Conservation (phyloP, 192 early-diverging fungal species). For the Backusella liffmaniae region DNA sequence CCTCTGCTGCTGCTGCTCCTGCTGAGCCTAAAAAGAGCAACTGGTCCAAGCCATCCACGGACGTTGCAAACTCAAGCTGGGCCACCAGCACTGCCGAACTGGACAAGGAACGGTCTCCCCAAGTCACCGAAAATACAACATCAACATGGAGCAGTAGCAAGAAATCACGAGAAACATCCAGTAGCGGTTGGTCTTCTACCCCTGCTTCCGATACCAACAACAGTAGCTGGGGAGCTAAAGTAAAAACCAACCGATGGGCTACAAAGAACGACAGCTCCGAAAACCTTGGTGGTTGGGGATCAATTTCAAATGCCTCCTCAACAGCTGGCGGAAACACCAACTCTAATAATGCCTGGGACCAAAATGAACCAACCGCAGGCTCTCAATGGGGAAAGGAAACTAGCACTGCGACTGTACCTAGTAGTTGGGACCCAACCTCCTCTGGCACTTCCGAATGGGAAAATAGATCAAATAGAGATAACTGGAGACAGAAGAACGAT, state of each 20-base stretch:
- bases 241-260: neutral
- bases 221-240: neutral
- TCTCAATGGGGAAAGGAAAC: neutral
- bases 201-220: neutral
- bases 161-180: neutral
- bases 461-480: neutral
- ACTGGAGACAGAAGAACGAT: neutral
- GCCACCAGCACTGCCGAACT: neutral
- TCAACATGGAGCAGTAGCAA: neutral
- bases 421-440: neutral
- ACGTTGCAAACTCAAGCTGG: neutral
- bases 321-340: neutral
- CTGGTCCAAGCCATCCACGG: neutral
- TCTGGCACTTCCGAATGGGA: neutral
- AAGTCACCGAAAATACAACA: neutral
- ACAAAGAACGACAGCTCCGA: constrained; percentile 4
- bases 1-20: neutral
- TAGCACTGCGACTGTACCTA: neutral
- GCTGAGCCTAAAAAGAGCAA: neutral
- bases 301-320: neutral
- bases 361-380: neutral
- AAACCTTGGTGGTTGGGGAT: neutral
- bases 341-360: neutral
- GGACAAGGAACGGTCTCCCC: neutral
- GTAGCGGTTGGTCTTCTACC: neutral